phyloP scores from a whole-genome alignment of 2,329 filamentous ascomycete genomes.

The Sodiomyces alkalinus region DNA sequence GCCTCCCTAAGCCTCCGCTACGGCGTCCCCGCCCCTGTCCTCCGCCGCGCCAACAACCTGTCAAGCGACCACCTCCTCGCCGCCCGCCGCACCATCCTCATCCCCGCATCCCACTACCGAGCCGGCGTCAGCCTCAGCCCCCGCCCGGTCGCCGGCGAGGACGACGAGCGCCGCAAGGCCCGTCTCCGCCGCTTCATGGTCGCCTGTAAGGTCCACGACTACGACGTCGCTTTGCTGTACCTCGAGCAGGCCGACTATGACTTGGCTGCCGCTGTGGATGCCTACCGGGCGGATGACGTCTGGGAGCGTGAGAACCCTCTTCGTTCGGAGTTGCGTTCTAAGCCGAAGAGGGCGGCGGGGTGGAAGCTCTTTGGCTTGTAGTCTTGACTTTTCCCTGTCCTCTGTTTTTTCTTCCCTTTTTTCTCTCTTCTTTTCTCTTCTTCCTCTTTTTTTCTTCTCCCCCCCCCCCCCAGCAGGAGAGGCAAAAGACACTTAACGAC shows the following conservation, averaged over 20 bases:
- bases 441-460: too few species aligned
- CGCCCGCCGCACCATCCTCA: conserved; percentile 53
- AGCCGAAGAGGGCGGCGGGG: too few species aligned
- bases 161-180: conserved; percentile 54
- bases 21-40: conserved; percentile 43
- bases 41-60: conserved; percentile 55
- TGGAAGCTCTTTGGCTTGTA: too few species aligned
- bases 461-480: too few species aligned
- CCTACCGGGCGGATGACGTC: conserved; percentile 54
- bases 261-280: conserved; percentile 45
- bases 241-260: conserved; percentile 55
- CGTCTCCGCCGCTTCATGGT: conserved; percentile 69
- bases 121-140: conserved; percentile 54
- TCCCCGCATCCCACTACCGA: conserved; percentile 56
- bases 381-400: too few species aligned
- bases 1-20: conserved; percentile 57
- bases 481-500: too few species aligned
- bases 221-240: conserved; percentile 61
- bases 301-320: conserved; percentile 65
- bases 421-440: too few species aligned
- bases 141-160: conserved; percentile 56
- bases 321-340: too few species aligned
- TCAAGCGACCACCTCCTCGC: conserved; percentile 56
- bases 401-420: too few species aligned
- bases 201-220: conserved; percentile 61